phyloP scores from a whole-genome alignment of 768 basidiomycete species.

The Boletus pseudo-olivaceus region DNA sequence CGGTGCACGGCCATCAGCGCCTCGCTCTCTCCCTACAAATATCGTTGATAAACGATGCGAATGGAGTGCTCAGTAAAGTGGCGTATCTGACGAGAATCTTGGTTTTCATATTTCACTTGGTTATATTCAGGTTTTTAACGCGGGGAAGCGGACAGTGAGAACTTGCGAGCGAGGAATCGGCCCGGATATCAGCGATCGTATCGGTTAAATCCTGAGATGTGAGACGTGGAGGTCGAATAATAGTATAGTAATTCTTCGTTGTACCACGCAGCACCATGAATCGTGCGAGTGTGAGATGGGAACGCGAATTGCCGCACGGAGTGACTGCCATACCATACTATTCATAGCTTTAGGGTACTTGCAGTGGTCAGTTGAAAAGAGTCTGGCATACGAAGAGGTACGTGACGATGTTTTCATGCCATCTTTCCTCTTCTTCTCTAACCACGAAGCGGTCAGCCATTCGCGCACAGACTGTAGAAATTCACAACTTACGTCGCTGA shows the following conservation, averaged over 20 bases:
- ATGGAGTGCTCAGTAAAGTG: neutral
- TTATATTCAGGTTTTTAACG: neutral
- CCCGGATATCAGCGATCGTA: neutral
- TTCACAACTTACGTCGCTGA: constrained; percentile 1
- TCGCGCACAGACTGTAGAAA: neutral
- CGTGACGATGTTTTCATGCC: neutral
- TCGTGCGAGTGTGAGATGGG: constrained; percentile 5
- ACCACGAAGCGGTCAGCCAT: constrained; percentile 1
- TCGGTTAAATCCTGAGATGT: neutral
- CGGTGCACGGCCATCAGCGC: neutral
- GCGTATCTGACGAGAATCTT: neutral
- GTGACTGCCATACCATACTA: neutral
- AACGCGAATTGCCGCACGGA: neutral
- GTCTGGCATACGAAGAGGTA: constrained; percentile 3
- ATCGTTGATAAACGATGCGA: neutral
- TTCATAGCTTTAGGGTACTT: constrained; percentile 4
- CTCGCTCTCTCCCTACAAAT: neutral
- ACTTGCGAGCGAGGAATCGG: no score
- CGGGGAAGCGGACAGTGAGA: neutral
- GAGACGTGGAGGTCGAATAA: neutral
- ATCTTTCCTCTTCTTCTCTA: no score
- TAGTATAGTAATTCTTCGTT: neutral
- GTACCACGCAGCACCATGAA: neutral
- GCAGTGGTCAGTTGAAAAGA: neutral
- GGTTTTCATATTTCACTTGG: neutral